Conservation (phyloP, 2,329 filamentous ascomycete species). For the Colletotrichum simmondsii region DNA sequence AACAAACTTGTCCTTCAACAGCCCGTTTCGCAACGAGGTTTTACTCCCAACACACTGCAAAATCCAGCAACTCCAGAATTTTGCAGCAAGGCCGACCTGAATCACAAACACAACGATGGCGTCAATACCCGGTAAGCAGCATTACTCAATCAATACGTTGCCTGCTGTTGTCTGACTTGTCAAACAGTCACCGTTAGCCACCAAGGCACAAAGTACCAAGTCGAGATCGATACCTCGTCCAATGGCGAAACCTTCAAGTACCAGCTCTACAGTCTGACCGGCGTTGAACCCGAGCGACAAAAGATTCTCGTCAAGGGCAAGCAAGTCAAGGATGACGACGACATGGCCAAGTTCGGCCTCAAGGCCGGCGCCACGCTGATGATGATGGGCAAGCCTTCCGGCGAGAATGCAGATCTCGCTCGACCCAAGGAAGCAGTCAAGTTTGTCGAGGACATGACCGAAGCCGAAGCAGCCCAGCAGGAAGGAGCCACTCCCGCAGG, state of each 20-base stretch:
- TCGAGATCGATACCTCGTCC: constrained; percentile 87
- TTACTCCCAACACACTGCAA: constrained; percentile 1
- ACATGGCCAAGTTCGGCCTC: constrained; percentile 83
- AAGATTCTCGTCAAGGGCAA: constrained; percentile 95
- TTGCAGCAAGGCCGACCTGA: constrained; percentile 25
- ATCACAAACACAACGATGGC: constrained; percentile 55
- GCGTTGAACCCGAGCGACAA: constrained; percentile 94
- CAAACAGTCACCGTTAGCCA: constrained; percentile 88
- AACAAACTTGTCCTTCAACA: constrained; percentile 30
- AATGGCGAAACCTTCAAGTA: constrained; percentile 95
- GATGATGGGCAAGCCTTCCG: constrained; percentile 94
- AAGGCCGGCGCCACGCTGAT: constrained; percentile 90
- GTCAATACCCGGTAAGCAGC: constrained; percentile 62
- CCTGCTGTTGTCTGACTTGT: constrained; percentile 37
- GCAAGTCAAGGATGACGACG: constrained; percentile 94
- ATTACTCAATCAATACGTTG: neutral
- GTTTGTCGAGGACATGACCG: constrained; percentile 98
- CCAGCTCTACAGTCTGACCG: constrained; percentile 94
- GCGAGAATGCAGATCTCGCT: constrained; percentile 68
- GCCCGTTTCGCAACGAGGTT: constrained; percentile 4
- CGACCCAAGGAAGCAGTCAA: constrained; percentile 84
- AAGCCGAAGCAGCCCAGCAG: constrained; percentile 86
- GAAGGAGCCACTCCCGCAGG: constrained; percentile 89
- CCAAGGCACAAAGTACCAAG: constrained; percentile 92
- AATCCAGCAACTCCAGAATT: constrained; percentile 11